Percentiles rank a stretch among this genome's conserved stretches.
Conservation (phyloP, 768 basidiomycete genomes). For the Neoboletus magnificus region DNA sequence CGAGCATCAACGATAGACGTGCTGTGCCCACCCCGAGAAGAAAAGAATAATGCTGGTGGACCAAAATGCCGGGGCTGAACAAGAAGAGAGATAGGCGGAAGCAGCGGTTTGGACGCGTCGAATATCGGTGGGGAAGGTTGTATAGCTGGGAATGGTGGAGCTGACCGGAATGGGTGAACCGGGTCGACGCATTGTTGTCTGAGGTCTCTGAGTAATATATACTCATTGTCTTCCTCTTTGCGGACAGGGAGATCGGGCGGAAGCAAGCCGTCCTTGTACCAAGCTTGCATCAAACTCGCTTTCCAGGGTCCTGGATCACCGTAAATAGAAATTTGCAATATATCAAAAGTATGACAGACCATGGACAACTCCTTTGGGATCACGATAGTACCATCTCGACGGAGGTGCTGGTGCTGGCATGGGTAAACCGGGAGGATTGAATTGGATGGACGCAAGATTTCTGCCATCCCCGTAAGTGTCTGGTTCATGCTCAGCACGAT, state of each 20-base stretch:
- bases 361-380: conserved; percentile 77
- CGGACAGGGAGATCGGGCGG: conserved; percentile 81
- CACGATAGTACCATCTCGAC: conserved; percentile 78
- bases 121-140: conserved; percentile 20
- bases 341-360: conserved; percentile 44
- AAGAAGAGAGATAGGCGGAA: conserved; percentile 72
- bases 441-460: conserved; percentile 60
- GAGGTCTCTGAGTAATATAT: conserved; percentile 67
- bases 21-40: conserved; percentile 86
- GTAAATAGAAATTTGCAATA: conserved; percentile 7
- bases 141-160: conserved; percentile 42
- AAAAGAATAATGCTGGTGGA: conserved; percentile 83
- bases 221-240: conserved; percentile 69
- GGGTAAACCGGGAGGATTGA: conserved; percentile 77
- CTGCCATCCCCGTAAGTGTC: conserved; percentile 42
- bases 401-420: conserved; percentile 65
- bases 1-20: conserved; percentile 85
- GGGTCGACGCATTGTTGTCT: conserved; percentile 78
- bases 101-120: conserved; percentile 52
- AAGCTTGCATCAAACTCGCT: conserved; percentile 81
- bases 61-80: conserved; percentile 80
- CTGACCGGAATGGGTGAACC: conserved; percentile 65
- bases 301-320: conserved; percentile 73
- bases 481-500: conserved; percentile 62
- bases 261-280: conserved; percentile 82